Base-by-base conservation (phyloP, 176 grass and related monocot genomes). In the Oryza meyeriana region DNA sequence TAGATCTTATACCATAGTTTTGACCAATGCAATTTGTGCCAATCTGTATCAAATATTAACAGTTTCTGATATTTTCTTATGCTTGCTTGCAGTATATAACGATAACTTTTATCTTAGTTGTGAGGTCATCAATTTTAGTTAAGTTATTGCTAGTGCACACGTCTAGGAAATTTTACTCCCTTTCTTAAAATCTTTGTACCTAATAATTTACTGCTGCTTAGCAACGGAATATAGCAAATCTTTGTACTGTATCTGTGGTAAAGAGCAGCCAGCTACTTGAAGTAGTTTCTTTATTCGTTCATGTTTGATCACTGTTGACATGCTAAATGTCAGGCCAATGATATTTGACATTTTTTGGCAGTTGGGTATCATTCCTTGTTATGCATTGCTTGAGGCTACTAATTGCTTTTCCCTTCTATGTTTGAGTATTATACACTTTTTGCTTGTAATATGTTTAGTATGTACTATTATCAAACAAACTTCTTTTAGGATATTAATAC, bases 361-460 rank as follows among this genome's bases (percentile, higher is more conserved):
- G n/a, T 14, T 84, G 36, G 17, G 39, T 76, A 30, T 12, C 12
- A 57, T 77, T 69, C 73, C 48, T 77, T 52, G 33, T 76, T 76
- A 58, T 76, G 31, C 42, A 57, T 17, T 67, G 25, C 17, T 81
- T 33, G 35, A 66, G 69, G 47, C 0, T 80, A 41, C 25, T 61
- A 66, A 58, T 66, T 34, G 38, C 20, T 12, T 24, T 71, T 4
- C 11, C 14, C 62, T 10, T 34, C 45, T 65, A 10, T 71, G 4
- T 14, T 52, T 4, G 58, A 84, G 17, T 59, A 33, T 67, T 45
- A 16, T 47, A 59, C 55, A 32, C 55, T 59, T 79, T 4, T 72
- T 34, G 73, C 26, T 74, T 45, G 22, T 59, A 59, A 82, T 8
- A 39, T 24, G 55, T 59, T 59, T 59, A 11, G 22, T 11, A 59